Percentiles rank a stretch among this genome's conserved stretches.
These are phyloP conservation scores for Naegleria gruberi DNA, from an alignment of 208 protist species.

Conservation along the genomic window DNA sequence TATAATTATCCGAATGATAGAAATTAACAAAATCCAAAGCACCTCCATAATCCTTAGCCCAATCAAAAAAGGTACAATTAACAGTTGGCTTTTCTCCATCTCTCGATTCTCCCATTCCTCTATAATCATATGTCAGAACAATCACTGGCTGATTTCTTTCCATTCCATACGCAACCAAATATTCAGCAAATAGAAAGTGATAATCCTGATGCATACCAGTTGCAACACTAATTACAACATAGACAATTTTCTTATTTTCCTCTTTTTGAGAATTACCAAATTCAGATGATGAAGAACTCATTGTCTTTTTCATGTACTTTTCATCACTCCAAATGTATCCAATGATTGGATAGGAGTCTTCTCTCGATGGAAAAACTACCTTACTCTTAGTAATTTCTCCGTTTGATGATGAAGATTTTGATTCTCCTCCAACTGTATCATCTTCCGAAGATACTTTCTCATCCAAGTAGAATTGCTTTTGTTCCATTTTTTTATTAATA, in stretches of 20 bases:
- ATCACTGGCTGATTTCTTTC: neutral
- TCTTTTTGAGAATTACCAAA: neutral
- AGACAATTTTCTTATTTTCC: neutral
- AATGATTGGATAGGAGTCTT: neutral
- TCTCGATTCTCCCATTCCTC: neutral
- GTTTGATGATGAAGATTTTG: neutral
- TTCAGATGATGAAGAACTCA: too few relatives aligned
- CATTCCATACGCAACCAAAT: neutral
- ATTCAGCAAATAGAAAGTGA: neutral
- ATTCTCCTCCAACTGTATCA: neutral
- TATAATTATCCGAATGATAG: neutral
- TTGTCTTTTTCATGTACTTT: neutral
- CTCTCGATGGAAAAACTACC: neutral
- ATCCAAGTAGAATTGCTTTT: neutral
- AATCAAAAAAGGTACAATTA: neutral
- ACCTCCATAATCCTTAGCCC: neutral
- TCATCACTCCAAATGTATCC: neutral
- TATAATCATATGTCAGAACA: neutral
- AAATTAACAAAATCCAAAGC: neutral
- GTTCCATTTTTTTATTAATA: too few relatives aligned
- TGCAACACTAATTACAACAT: neutral
- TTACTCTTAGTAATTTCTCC: neutral
- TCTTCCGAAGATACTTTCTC: neutral
- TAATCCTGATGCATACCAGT: neutral
- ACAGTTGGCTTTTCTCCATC: neutral